Base-by-base conservation (phyloP, 1,284 basidiomycete species). In the Ustilago xerochloae region DNA sequence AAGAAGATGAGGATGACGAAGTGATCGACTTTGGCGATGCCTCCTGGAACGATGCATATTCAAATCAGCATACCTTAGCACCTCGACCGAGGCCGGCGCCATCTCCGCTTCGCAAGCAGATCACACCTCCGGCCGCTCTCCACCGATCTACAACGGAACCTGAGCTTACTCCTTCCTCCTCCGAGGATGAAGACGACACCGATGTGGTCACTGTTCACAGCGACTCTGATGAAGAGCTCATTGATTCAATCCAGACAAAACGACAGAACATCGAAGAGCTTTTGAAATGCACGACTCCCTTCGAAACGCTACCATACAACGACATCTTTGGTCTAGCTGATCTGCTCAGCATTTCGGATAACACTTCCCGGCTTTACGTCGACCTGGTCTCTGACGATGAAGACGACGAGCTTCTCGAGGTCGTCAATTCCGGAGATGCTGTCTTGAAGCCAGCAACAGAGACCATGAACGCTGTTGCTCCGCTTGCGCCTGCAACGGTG, bases 1-100 rank as follows among this genome's bases (percentile, higher is more conserved):
- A 63, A 12, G 56, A 62, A 3, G 65, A 64, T 7, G 63, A 69
- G 22, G 62, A 62, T 16, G 61, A 62, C 24, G 47, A 62, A 6
- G 61, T 78, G 15, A 33, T 77, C 47, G 74, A 76, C 52, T 71
- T 77, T 35, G 36, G 36, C 5, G 57, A 76, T 36, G 66, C 70
- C 5, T 24, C n/a, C 16, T 69, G 62, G 67, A 54, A 22, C 39
- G 12, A 35, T 9, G 16, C 32, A n/a, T 30, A 22, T 4, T 1
- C 32, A n/a, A 16, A 18, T 13, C 1, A 36, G 1, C 10, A 24
- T 13, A 38, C 6, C 8, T 15, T 29, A 10, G 28, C 16, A 28
- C 6, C 38, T 12, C 36, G 26, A 32, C 26, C 38, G 12, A 41
- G 38, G 10, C 36, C 51, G 15, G 16, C 33, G 26, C 8, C 22